Evolutionary conservation across 148 eudicot species (phyloP), one percentile per base, ranked within the genome.

Genomic region (Rhododendron vialii): DNA sequence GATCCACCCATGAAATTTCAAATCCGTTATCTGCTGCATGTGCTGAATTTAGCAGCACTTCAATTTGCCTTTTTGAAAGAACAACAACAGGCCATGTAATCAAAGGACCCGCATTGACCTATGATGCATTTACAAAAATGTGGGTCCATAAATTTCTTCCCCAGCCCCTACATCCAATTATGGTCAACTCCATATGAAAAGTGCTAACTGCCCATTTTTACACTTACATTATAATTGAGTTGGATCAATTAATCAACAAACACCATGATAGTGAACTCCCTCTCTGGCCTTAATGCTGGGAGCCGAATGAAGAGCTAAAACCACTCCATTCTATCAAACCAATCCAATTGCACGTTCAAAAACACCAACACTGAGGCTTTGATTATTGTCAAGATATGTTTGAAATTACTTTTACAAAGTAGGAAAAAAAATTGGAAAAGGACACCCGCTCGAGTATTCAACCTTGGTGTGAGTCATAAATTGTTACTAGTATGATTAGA

Each of bases 251-350:
- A 79, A 50, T 50, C 79, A 67, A 86, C 87, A 48, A 81, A 80
- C 87, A 80, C 82, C 79, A 81, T 86, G 53, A 81, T 86, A 67
- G 10, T 51, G 26, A 81, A 86, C 22, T 69, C 57, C 73, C 84
- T 51, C 43, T 85, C n/a, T 18, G 65, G 80, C 80, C 80, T 63
- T 82, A 45, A 10, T 28, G 13, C 28, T 80, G 77, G 38, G 80
- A 81, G 38, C 87, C 80, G 53, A 33, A 13, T 48, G 33, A 65
- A 80, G 50, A 82, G 33, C 57, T 61, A 79, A 12, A 79, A 79
- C 8, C 9, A 79, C 35, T 26, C 74, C 74, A 28, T 67, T 26
- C 65, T 20, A 6, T 22, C 8, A 63, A 63, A 63, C 12, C 30
- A 63, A 28, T n/a, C 30, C 30, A 65, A 65, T 9, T n/a, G 30